phyloP scores from a whole-genome alignment of 2,329 filamentous ascomycete genomes.

The Fusarium marasasianum region DNA sequence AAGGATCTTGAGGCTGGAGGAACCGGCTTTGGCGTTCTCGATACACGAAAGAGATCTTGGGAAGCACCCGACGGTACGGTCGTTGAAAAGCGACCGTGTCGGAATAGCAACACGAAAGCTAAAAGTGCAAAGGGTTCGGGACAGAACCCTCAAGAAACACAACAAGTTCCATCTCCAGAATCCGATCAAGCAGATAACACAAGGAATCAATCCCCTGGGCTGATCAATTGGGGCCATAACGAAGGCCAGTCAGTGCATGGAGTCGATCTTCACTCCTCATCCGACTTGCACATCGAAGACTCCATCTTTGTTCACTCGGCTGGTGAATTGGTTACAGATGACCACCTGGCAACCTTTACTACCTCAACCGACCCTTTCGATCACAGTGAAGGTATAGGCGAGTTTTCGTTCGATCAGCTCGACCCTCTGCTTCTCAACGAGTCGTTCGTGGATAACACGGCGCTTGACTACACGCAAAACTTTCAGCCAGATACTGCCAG shows the following conservation, averaged over 20 bases:
- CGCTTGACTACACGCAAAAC: conserved; percentile 58
- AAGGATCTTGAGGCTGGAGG: conserved; percentile 66
- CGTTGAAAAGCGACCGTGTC: conserved; percentile 53
- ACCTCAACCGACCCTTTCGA: not conserved
- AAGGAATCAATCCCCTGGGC: not conserved
- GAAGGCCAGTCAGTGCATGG: not conserved
- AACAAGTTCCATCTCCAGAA: conserved; percentile 1
- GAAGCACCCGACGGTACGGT: conserved; percentile 63
- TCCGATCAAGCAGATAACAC: not conserved
- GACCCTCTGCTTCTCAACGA: not conserved
- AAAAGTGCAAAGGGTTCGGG: conserved; percentile 17
- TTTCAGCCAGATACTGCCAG: conserved; percentile 70
- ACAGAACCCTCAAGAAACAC: not conserved
- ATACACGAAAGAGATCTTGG: conserved; percentile 66
- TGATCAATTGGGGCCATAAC: not conserved
- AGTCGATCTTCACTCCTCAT: not conserved
- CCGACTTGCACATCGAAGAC: not conserved
- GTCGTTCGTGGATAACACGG: not conserved
- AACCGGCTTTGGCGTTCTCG: conserved; percentile 58
- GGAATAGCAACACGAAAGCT: not conserved
- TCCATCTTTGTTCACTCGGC: not conserved
- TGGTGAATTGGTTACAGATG: not conserved
- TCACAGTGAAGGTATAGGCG: not conserved
- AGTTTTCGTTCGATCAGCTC: not conserved
- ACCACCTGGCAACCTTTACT: not conserved